These are phyloP conservation scores for Rubus idaeus DNA, from an alignment of 306 rosid species.

Conservation along the genomic window DNA sequence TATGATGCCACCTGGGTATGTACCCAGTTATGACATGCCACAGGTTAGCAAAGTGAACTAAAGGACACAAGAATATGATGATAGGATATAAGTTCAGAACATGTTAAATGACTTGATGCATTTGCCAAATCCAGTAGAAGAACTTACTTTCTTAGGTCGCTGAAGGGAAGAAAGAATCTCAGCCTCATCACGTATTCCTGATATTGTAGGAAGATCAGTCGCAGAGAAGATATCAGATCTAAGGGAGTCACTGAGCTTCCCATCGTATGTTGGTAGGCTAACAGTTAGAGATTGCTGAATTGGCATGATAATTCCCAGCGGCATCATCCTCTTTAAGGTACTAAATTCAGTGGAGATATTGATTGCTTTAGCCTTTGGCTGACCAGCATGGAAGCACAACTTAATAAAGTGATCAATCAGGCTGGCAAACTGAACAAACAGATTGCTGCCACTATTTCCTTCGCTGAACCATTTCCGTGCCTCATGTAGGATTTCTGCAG, in stretches of 20 bases:
- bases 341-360: slow-evolving; percentile 88
- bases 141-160: slow-evolving; percentile 83
- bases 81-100: slow-evolving; percentile 9
- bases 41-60: slow-evolving; percentile 15
- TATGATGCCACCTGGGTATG: background rate
- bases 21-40: background rate
- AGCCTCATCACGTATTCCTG: slow-evolving; percentile 93
- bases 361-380: slow-evolving; percentile 70
- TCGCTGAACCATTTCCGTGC: slow-evolving; percentile 71
- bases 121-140: slow-evolving; percentile 26
- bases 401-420: slow-evolving; percentile 86
- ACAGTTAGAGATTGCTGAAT: slow-evolving; percentile 85
- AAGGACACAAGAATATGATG: slow-evolving; percentile 3
- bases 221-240: slow-evolving; percentile 68
- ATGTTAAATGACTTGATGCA: slow-evolving; percentile 1
- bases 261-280: slow-evolving; percentile 76
- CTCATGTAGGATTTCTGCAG: slow-evolving; percentile 89
- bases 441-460: slow-evolving; percentile 67
- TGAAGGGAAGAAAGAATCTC: slow-evolving; percentile 98
- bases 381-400: slow-evolving; percentile 91
- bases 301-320: slow-evolving; percentile 94
- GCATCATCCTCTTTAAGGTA: slow-evolving; percentile 97
- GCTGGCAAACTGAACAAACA: slow-evolving; percentile 86
- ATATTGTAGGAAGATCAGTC: slow-evolving; percentile 84
- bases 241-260: slow-evolving; percentile 54